Conservation (phyloP, 495 filamentous ascomycete species). For the Xylaria cubensis region DNA sequence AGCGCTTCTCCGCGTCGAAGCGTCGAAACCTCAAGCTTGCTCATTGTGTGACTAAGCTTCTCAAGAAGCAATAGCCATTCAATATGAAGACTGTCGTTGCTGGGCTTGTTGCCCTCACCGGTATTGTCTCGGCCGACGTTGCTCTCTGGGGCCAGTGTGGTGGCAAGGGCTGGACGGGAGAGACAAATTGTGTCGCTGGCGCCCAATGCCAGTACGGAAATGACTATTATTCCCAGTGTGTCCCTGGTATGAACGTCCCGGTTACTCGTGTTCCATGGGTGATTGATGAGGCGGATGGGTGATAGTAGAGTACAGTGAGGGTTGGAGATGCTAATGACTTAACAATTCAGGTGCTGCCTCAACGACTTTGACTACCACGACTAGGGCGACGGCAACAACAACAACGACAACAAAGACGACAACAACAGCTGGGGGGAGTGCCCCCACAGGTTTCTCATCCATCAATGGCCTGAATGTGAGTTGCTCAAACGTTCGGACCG, state of each 20-base stretch:
- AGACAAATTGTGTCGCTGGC: constrained; percentile 51
- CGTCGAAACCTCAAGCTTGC: neutral
- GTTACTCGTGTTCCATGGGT: neutral
- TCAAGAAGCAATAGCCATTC: neutral
- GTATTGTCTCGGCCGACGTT: constrained; percentile 28
- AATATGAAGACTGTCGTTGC: constrained; percentile 39
- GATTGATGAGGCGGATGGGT: neutral
- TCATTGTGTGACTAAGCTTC: neutral
- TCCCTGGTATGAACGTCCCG: constrained; percentile 30
- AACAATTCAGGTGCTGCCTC: constrained; percentile 7
- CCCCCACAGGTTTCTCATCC: constrained; percentile 9
- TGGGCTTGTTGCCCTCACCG: constrained; percentile 31
- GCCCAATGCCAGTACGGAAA: constrained; percentile 53
- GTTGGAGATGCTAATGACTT: neutral
- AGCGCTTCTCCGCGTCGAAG: neutral
- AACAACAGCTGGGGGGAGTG: neutral
- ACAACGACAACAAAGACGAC: constrained; percentile 37
- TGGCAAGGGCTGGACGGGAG: constrained; percentile 53
- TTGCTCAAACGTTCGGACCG: neutral
- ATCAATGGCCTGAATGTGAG: constrained; percentile 21
- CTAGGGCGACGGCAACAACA: constrained; percentile 41
- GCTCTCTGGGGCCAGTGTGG: constrained; percentile 57
- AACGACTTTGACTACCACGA: constrained; percentile 19
- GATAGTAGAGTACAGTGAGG: neutral
- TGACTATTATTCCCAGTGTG: constrained; percentile 58